These are phyloP conservation scores for Scleromitrula shiraiana DNA, from an alignment of 2,329 filamentous ascomycete genomes.

Conservation along the genomic window DNA sequence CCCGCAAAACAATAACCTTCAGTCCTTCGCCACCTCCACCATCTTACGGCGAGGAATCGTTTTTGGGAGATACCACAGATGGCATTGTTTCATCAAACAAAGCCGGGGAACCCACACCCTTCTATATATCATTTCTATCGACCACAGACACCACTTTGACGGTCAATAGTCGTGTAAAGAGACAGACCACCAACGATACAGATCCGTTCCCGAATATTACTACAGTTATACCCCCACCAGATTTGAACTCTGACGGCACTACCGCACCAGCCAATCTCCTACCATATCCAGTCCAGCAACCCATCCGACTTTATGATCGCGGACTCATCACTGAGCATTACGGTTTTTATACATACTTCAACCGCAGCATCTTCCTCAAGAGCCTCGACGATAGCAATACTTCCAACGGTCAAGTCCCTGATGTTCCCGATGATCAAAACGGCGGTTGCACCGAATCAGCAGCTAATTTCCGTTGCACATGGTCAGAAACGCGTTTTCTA, in stretches of 20 bases:
- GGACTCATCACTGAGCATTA: slow-evolving; percentile 78
- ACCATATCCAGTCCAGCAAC: slow-evolving; percentile 64
- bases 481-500: slow-evolving; percentile 53
- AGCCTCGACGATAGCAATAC: slow-evolving; percentile 40
- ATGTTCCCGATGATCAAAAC: slow-evolving; percentile 42
- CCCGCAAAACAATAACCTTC: slow-evolving; percentile 33
- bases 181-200: slow-evolving; percentile 13
- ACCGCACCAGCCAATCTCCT: slow-evolving; percentile 65
- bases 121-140: slow-evolving; percentile 69
- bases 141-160: slow-evolving; percentile 32
- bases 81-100: slow-evolving; percentile 57
- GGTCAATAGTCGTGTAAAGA: slow-evolving; percentile 19
- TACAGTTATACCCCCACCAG: slow-evolving; percentile 54
- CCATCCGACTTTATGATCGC: slow-evolving; percentile 77
- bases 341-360: slow-evolving; percentile 88
- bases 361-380: slow-evolving; percentile 76
- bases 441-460: slow-evolving; percentile 47
- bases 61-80: slow-evolving; percentile 83
- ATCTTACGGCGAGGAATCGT: slow-evolving; percentile 56
- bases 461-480: slow-evolving; percentile 49
- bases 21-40: slow-evolving; percentile 39
- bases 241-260: slow-evolving; percentile 58
- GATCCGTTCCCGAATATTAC: slow-evolving; percentile 35
- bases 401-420: slow-evolving; percentile 32
- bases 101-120: slow-evolving; percentile 78